phyloP scores from a whole-genome alignment of 495 filamentous ascomycete genomes.

The Durotheca rogersii region DNA sequence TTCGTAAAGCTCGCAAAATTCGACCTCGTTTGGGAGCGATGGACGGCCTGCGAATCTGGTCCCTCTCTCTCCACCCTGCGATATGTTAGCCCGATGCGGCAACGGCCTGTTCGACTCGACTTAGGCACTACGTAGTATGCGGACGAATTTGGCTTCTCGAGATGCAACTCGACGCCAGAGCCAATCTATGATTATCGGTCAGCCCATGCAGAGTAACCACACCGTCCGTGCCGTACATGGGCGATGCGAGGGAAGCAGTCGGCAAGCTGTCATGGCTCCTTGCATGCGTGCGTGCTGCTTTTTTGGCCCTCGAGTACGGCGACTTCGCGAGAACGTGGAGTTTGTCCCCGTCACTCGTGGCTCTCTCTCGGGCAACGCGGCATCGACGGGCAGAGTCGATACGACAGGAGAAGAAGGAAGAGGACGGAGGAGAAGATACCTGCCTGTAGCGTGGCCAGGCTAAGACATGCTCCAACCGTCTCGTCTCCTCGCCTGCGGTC shows the following conservation, averaged over 20 bases:
- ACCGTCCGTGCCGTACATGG: conserved; percentile 24
- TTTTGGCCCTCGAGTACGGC: too few relatives aligned
- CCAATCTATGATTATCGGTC: conserved; percentile 38
- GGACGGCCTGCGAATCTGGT: conserved; percentile 11
- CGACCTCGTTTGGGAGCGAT: conserved; percentile 19
- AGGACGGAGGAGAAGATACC: too few relatives aligned
- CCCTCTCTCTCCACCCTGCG: conserved; percentile 14
- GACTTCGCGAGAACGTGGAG: conserved; percentile 31
- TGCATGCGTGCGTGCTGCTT: conserved; percentile 33
- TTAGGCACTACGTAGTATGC: conserved; percentile 18
- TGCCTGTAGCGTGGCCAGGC: conserved; percentile 8
- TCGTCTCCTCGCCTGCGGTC: too few relatives aligned
- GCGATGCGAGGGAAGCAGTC: conserved; percentile 35
- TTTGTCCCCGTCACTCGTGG: conserved; percentile 28
- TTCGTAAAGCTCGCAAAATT: conserved; percentile 20
- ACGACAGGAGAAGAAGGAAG: not conserved
- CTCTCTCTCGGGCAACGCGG: conserved; percentile 19
- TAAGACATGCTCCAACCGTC: conserved; percentile 18
- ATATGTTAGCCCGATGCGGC: conserved; percentile 29
- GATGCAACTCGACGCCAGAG: conserved; percentile 31
- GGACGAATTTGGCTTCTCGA: conserved; percentile 27
- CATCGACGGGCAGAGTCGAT: conserved; percentile 27
- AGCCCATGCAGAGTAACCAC: conserved; percentile 34
- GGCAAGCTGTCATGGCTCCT: conserved; percentile 34
- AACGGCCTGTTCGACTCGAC: conserved; percentile 21